These are phyloP conservation scores for Sesbania bispinosa DNA, from an alignment of 306 rosid species.

Conservation along the genomic window DNA sequence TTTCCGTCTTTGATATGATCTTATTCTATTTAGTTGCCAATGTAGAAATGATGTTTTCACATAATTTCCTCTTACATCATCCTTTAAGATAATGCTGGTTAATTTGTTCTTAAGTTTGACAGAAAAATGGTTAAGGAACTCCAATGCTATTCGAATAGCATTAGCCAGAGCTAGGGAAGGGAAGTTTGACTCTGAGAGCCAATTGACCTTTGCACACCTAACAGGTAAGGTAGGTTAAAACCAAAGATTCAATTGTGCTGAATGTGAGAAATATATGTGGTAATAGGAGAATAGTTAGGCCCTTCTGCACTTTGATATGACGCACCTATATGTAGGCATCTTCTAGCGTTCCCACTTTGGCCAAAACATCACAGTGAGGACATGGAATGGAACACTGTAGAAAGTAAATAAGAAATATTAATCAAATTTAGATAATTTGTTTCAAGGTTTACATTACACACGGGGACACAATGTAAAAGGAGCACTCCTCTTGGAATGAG, in stretches of 20 bases:
- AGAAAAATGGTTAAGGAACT: too few species aligned
- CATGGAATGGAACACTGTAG: too few species aligned
- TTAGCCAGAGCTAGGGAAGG: not conserved
- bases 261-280: slow-evolving; percentile 32
- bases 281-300: slow-evolving; percentile 48
- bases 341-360: slow-evolving; percentile 19
- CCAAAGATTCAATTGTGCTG: slow-evolving; percentile 25
- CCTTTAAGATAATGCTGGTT: too few species aligned
- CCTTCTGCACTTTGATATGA: slow-evolving; percentile 38
- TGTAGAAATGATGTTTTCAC: slow-evolving; percentile 9
- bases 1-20: not conserved
- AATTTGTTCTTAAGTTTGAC: too few species aligned
- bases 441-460: too few species aligned
- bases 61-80: not conserved
- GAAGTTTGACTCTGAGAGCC: slow-evolving; percentile 6
- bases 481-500: too few species aligned
- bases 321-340: too few species aligned
- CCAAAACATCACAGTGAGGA: slow-evolving; percentile 17
- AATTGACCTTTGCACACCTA: slow-evolving; percentile 16
- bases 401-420: too few species aligned
- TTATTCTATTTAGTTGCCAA: not conserved
- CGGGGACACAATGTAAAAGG: too few species aligned
- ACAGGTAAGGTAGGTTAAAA: slow-evolving; percentile 26
- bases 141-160: not conserved
- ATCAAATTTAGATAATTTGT: too few species aligned